Evolutionary conservation across 1,284 basidiomycete species (phyloP), one percentile per base, ranked within the genome.

Genomic region (Lentinula novae-zelandiae): DNA sequence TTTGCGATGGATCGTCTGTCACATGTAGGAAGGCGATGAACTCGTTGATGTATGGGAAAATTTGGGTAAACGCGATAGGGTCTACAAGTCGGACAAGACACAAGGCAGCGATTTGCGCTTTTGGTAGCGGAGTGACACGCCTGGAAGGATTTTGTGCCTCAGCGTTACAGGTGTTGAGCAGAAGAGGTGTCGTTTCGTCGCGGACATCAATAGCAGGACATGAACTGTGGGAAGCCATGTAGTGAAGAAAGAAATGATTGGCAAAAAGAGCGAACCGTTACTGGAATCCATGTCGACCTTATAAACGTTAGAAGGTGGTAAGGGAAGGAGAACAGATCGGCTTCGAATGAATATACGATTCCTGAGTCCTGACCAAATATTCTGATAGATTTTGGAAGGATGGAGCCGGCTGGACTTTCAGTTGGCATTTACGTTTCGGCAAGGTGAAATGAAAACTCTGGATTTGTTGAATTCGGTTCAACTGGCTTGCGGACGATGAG

Each of bases 21-120:
- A 71, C 69, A 61, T 71, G 64, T 27, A 78, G 67, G 60, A 71
- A 70, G 53, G 60, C 68, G 17, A 78, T 71, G 67, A 79, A 73
- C 54, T 76, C 68, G 61, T 79, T 78, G 58, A 79, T 72, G 59
- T 75, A 76, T 50, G 72, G 72, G 58, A 75, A 75, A 38, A 75
- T 71, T 61, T 76, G 75, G 1, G 72, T 71, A 58, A 58, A 58
- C 6, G 57, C 72, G 57, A 78, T 71, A 7, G 78, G 77, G 62
- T 78, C 77, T 57, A 75, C 67, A 5, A 75, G 66, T n/a, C 77
- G 70, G 20, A 78, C 66, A 48, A 72, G 62, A 62, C 75, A 76
- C 38, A 78, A 60, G 10, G 73, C 67, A n/a, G 68, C 68, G 2
- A 73, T 62, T 59, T 73, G 70, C 6, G 64, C 46, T 60, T 65